These are phyloP conservation scores for Candida insectorum DNA, from an alignment of 805 yeast species.

Conservation along the genomic window DNA sequence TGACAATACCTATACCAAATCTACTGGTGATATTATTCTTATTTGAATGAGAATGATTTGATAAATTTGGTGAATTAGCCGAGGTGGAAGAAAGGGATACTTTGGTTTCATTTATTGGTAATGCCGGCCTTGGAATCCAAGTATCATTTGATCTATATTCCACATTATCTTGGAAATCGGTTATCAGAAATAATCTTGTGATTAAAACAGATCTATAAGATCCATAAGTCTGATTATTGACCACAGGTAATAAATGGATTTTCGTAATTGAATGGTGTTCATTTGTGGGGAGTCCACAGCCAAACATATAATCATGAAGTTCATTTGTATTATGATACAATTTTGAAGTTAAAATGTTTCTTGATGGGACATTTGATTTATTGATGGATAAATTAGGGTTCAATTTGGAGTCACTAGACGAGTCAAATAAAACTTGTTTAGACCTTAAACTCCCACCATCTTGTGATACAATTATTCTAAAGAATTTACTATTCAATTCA, in stretches of 20 bases:
- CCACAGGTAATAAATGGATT: conserved; percentile 44
- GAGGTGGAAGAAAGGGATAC: conserved; percentile 7
- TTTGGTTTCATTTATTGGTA: conserved; percentile 24
- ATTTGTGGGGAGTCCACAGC: conserved; percentile 51
- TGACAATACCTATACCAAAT: conserved; percentile 46
- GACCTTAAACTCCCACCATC: conserved; percentile 47
- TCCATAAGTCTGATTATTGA: conserved; percentile 32
- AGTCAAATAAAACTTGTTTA: conserved; percentile 49
- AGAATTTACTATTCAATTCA: conserved; percentile 26
- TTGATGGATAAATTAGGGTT: neutral
- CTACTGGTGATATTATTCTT: conserved; percentile 27
- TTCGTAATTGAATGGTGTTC: conserved; percentile 45
- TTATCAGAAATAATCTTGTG: conserved; percentile 43
- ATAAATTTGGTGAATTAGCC: neutral
- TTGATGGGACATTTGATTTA: neutral
- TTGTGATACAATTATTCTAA: conserved; percentile 46
- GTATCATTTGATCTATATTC: neutral
- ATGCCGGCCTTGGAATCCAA: conserved; percentile 45
- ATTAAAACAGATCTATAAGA: conserved; percentile 36
- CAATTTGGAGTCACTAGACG: conserved; percentile 25
- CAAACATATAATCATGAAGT: conserved; percentile 52
- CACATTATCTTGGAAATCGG: conserved; percentile 15
- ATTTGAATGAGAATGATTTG: neutral
- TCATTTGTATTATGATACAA: conserved; percentile 42
- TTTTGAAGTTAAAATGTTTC: conserved; percentile 23